These are phyloP conservation scores for Fonsecaea multimorphosa DNA, from an alignment of 2,329 filamentous ascomycete genomes.

Conservation along the genomic window DNA sequence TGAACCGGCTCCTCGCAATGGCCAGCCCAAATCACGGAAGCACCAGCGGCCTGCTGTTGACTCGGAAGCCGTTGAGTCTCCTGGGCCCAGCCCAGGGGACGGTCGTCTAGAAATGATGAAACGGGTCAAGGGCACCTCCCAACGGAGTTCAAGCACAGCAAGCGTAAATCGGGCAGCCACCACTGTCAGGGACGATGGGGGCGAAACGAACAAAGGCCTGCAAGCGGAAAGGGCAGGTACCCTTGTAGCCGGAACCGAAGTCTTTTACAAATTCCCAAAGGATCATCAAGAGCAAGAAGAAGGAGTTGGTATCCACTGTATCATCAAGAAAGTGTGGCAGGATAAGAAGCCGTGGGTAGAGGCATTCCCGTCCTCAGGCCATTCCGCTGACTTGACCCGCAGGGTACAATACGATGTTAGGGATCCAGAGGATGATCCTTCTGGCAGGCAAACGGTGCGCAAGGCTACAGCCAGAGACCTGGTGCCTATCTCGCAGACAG, in stretches of 20 bases:
- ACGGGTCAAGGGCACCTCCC: conserved; percentile 51
- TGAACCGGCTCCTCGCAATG: conserved; percentile 50
- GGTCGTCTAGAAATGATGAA: conserved; percentile 50
- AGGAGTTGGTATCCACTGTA: conserved; percentile 71
- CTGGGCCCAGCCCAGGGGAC: conserved; percentile 49
- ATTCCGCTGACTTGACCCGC: conserved; percentile 24
- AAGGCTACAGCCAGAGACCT: conserved; percentile 75
- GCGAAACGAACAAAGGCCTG: conserved; percentile 50
- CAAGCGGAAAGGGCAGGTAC: conserved; percentile 53
- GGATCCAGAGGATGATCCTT: conserved; percentile 37
- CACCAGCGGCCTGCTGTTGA: conserved; percentile 47
- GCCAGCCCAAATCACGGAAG: conserved; percentile 54
- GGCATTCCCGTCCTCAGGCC: conserved; percentile 11
- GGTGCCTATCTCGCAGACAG: conserved; percentile 73
- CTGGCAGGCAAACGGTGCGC: conserved; percentile 46
- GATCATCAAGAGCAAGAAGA: conserved; percentile 58
- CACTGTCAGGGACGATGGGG: conserved; percentile 52
- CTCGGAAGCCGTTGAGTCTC: conserved; percentile 54
- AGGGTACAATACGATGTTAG: conserved; percentile 36
- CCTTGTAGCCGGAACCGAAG: conserved; percentile 55
- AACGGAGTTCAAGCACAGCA: conserved; percentile 47
- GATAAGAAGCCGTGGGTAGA: conserved; percentile 69
- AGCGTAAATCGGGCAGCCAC: conserved; percentile 35
- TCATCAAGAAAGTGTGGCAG: conserved; percentile 75
- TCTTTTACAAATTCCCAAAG: conserved; percentile 59